Evolutionary conservation across 495 filamentous ascomycete genomes (phyloP).

Genomic region (Pyronema omphalodes): DNA sequence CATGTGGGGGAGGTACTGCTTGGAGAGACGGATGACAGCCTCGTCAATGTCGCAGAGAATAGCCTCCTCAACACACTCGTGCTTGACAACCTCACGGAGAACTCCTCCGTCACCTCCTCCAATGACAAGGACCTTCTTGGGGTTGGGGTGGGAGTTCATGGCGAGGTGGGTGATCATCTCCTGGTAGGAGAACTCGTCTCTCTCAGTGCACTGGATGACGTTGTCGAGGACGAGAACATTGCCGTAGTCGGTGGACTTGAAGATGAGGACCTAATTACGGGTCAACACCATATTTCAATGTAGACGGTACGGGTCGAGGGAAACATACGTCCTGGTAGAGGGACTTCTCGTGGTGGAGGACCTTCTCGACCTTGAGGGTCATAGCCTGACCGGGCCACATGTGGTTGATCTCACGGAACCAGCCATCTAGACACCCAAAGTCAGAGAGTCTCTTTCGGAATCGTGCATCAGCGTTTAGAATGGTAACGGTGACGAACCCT

Average conservation of each 20-base stretch:
- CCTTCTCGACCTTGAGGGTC: slow-evolving; percentile 93
- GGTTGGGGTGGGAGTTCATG: slow-evolving; percentile 95
- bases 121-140: slow-evolving; percentile 95
- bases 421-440: slow-evolving; percentile 53
- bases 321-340: slow-evolving; percentile 81
- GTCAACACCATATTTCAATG: not conserved
- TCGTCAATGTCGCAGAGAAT: slow-evolving; percentile 97
- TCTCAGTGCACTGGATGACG: slow-evolving; percentile 95
- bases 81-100: slow-evolving; percentile 94
- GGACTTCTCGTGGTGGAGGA: slow-evolving; percentile 97
- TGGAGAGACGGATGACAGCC: slow-evolving; percentile 95
- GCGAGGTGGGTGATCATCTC: slow-evolving; percentile 99
- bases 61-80: slow-evolving; percentile 57
- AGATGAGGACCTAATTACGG: slow-evolving; percentile 42
- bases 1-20: slow-evolving; percentile 96
- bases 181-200: slow-evolving; percentile 98
- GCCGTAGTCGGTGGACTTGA: slow-evolving; percentile 91
- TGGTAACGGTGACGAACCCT: slow-evolving; percentile 26
- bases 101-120: slow-evolving; percentile 95
- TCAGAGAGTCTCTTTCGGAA: not conserved
- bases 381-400: slow-evolving; percentile 99
- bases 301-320: not conserved
- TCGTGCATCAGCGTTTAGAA: not conserved
- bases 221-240: slow-evolving; percentile 97
- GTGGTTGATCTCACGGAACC: slow-evolving; percentile 93